Evolutionary conservation across 2,329 filamentous ascomycete genomes (phyloP), one percentile per base, ranked within the genome.

Genomic region (Phaeosphaeria sp.): DNA sequence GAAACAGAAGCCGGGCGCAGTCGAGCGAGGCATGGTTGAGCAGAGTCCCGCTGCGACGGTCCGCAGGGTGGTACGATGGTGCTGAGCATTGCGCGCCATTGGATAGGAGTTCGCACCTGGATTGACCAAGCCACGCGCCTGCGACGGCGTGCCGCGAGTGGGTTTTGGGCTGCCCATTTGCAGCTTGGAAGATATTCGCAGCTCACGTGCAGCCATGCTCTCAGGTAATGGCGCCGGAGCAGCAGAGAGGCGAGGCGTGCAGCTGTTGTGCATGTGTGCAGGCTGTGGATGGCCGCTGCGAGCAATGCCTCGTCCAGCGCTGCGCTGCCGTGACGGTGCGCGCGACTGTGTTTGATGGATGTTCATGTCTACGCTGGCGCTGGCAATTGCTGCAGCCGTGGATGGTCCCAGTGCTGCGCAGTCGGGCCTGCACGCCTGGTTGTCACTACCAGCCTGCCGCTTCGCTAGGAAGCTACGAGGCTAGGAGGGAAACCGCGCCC

Each of bases 151-250:
- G 42, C 42, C 42, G 44, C 59, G 54, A 64, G 65, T 65, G 64
- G 64, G 45, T 60, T 57, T 49, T 65, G 57, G 65, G 60, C 61
- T 63, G 58, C 57, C 56, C 27, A 64, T 60, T 55, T 55, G 62
- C 57, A 59, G 58, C 49, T 43, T 51, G 57, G 53, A 55, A 59
- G 64, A 62, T 63, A 59, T 64, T 63, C 56, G 58, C 53, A 46
- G 43, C 62, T 67, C 66, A 68, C 64, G 66, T 67, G 66, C 62
- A 66, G 57, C 39, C 51, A 51, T 55, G 51, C 57, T 61, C 55
- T 52, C 63, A 51, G 59, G 60, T 61, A 56, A 42, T 20, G 49
- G 20, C 36, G 49, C 39, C 36, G 36, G 36, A 17, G 36, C 22
- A 17, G 17, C n/a, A 25, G 43, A 45, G 36, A 22, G 21, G 43